Evolutionary conservation across 169 alveolate genomes (phyloP), one percentile per base, ranked within the genome.

Genomic region (Eimeria acervulina): DNA sequence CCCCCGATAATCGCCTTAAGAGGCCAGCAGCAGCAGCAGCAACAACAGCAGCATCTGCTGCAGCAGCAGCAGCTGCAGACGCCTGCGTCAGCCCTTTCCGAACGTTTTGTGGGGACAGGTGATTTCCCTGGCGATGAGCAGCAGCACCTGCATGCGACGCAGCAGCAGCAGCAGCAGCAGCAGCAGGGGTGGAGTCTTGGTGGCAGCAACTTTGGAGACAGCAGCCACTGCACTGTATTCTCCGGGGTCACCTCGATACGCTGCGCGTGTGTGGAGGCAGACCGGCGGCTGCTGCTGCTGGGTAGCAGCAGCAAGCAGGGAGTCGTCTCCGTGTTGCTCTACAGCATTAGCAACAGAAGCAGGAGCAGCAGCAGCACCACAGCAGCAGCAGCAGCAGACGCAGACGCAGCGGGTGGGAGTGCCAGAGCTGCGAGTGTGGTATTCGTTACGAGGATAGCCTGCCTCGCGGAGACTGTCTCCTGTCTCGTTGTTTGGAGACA

Each of bases 101-200:
- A 40, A 33, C 5, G 52, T 10, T 4, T 5, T 31, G 2, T 72
- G n/a, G 13, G 52, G 28, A 3, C 55, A 28, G 15, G 55, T 38
- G 84, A 31, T 38, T 2, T 7, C 10, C 55, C 33, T 10, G 26
- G 47, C 51, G 8, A 26, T 17, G 12, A 0, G 42, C 42, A 42
- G 63, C 76, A 52, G 61, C 47, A 51, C 78, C 6, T 15, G 70
- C 66, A 51, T 81, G 72, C 33, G 68, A 33, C 6, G 66, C 93
- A 55, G 81, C 93, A 85, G 80, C 93, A 85, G 52, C 93, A 85
- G 93, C 93, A 52, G 40, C 93, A 55, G 78, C 93, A 85, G 93
- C 93, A 52, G 78, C 63, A 33, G 12, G 61, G 23, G 59, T 68
- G 70, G 93, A 10, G 44, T 66, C 31, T n/a, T 36, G 40, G 31